Conservation (phyloP, 139 green algal genomes). For the Limnomonas spitsbergensis region DNA sequence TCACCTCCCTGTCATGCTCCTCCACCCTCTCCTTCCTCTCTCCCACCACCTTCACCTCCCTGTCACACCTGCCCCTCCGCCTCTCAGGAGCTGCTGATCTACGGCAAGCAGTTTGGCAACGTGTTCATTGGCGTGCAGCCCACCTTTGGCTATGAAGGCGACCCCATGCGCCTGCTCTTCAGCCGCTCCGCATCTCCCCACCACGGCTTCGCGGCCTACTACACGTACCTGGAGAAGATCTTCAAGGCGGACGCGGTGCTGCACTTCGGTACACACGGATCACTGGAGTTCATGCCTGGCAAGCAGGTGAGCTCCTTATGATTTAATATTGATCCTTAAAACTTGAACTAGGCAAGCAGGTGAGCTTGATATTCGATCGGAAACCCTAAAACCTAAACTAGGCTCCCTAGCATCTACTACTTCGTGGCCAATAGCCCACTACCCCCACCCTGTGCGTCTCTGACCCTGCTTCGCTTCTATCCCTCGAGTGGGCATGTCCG, state of each 20-base stretch:
- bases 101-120: slow-evolving; percentile 96
- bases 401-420: slow-evolving; percentile 99
- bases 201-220: slow-evolving; percentile 98
- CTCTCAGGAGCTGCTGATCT: slow-evolving; percentile 95
- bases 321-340: no score
- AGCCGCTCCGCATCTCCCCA: slow-evolving; percentile 87
- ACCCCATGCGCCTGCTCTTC: slow-evolving; percentile 99
- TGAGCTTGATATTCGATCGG: no score
- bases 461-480: no score
- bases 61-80: no score
- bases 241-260: slow-evolving; percentile 96
- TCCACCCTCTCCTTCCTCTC: no score
- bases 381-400: no score
- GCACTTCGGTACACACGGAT: slow-evolving; percentile 99
- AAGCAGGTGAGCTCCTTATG: no score
- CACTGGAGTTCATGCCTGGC: slow-evolving; percentile 99
- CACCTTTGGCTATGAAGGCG: slow-evolving; percentile 98
- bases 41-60: no score
- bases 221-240: slow-evolving; percentile 97
- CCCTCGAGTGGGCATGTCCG: slow-evolving; percentile 97
- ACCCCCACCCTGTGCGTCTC: no score
- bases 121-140: slow-evolving; percentile 99
- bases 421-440: slow-evolving; percentile 99
- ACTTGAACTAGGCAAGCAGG: no score
- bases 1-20: no score